Evolutionary conservation across 164 flowering plant species (phyloP).

Genomic region (Platanus orientalis): DNA sequence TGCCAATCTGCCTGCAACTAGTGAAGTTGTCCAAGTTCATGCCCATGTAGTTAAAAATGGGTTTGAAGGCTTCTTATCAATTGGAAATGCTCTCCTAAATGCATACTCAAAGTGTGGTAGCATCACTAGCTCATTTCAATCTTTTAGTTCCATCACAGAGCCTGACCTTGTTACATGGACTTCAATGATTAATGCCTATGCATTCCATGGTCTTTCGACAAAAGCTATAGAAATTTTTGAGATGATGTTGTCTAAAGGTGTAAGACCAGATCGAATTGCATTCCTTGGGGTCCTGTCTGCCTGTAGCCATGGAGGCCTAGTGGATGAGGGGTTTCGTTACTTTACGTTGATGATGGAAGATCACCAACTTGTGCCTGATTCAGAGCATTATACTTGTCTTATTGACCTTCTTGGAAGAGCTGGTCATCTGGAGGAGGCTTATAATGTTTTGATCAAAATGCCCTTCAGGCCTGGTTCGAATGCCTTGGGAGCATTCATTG

Average conservation of each 20-base stretch:
- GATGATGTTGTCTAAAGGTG: conserved; percentile 37
- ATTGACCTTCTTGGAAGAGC: conserved; percentile 66
- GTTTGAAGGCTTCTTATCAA: conserved; percentile 31
- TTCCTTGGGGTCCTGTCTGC: conserved; percentile 66
- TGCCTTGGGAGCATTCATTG: conserved; percentile 45
- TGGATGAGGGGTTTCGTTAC: conserved; percentile 46
- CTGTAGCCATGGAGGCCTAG: conserved; percentile 61
- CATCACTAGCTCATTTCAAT: conserved; percentile 31
- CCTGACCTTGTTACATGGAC: conserved; percentile 64
- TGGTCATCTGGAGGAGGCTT: conserved; percentile 56
- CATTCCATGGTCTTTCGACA: conserved; percentile 46
- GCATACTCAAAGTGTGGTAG: conserved; percentile 64
- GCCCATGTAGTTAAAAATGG: conserved; percentile 36
- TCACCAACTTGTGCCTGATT: conserved; percentile 39
- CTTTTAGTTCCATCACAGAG: conserved; percentile 28
- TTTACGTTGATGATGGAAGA: conserved; percentile 42
- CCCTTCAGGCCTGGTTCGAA: conserved; percentile 31
- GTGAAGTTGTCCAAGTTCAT: conserved; percentile 47
- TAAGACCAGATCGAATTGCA: conserved; percentile 47
- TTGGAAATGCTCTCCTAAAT: conserved; percentile 43
- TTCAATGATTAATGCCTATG: conserved; percentile 52
- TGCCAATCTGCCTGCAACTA: conserved; percentile 33
- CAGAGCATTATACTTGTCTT: conserved; percentile 65
- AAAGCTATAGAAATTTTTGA: conserved; percentile 43
- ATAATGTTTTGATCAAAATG: conserved; percentile 30